Conservation (phyloP, 2,329 filamentous ascomycete species). For the Neofusicoccum sp. region DNA sequence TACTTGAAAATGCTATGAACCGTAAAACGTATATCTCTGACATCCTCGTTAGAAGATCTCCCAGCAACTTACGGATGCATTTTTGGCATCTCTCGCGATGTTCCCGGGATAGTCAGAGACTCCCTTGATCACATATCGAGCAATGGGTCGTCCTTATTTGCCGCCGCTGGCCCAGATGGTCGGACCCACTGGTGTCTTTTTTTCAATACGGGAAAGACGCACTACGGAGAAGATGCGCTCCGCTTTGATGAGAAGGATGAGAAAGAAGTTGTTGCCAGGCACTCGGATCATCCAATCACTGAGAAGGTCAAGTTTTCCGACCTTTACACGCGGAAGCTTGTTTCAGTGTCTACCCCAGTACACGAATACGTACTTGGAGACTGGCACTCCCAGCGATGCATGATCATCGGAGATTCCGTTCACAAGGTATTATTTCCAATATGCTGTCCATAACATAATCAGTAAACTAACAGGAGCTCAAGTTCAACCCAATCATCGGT, state of each 20-base stretch:
- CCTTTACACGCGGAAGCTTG: slow-evolving; percentile 29
- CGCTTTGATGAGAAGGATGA: slow-evolving; percentile 35
- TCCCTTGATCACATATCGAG: slow-evolving; percentile 13
- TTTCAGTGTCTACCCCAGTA: slow-evolving; percentile 28
- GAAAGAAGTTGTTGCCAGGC: slow-evolving; percentile 26
- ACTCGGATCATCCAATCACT: slow-evolving; percentile 29
- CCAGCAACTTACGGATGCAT: neutral
- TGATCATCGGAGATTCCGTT: slow-evolving; percentile 43
- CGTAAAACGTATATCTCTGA: no score
- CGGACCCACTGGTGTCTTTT: slow-evolving; percentile 27
- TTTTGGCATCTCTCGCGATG: neutral
- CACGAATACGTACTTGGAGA: slow-evolving; percentile 39
- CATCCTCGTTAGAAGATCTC: neutral
- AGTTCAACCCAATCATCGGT: slow-evolving; percentile 22
- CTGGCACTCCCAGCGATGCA: slow-evolving; percentile 41
- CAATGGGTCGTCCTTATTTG: slow-evolving; percentile 20
- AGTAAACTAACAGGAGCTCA: neutral
- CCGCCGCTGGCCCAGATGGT: slow-evolving; percentile 21
- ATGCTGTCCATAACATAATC: neutral
- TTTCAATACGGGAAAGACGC: slow-evolving; percentile 26
- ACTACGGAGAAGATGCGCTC: slow-evolving; percentile 25
- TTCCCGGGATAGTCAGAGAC: neutral
- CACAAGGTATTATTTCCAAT: slow-evolving; percentile 36
- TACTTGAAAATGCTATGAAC: no score
- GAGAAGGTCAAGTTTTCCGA: slow-evolving; percentile 34